Evolutionary conservation across 371 early-diverging fungal species (phyloP).

Genomic region (Circinella umbellata): DNA sequence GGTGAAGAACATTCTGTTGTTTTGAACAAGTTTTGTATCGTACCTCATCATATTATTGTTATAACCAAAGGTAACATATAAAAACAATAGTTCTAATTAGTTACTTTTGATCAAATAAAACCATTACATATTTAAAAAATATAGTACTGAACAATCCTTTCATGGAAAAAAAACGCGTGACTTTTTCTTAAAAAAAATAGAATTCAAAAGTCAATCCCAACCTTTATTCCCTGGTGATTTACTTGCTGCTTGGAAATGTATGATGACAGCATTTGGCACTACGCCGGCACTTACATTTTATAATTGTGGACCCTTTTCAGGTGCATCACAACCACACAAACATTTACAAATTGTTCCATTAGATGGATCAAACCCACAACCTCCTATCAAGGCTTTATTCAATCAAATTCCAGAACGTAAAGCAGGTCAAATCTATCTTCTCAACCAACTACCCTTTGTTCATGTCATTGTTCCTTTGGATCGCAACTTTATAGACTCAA

Average conservation of each 20-base stretch:
- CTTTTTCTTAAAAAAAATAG: slow-evolving; percentile 37
- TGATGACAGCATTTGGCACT: slow-evolving; percentile 45
- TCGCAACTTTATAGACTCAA: slow-evolving; percentile 29
- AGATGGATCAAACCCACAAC: slow-evolving; percentile 32
- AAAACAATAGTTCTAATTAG: background rate
- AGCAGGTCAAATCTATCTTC: slow-evolving; percentile 52
- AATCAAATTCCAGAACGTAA: slow-evolving; percentile 50
- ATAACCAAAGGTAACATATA: slow-evolving; percentile 69
- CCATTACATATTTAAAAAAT: no score
- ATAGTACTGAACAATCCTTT: no score
- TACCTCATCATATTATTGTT: slow-evolving; percentile 69
- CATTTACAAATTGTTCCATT: slow-evolving; percentile 76
- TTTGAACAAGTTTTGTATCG: slow-evolving; percentile 79
- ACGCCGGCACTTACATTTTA: slow-evolving; percentile 64
- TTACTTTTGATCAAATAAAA: no score
- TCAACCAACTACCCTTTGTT: slow-evolving; percentile 47
- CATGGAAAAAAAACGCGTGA: no score
- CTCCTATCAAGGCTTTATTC: slow-evolving; percentile 57
- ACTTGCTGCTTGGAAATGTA: slow-evolving; percentile 53
- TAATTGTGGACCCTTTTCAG: slow-evolving; percentile 75
- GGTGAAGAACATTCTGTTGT: slow-evolving; percentile 60
- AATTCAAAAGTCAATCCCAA: slow-evolving; percentile 66
- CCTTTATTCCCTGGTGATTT: slow-evolving; percentile 68
- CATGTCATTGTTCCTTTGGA: slow-evolving; percentile 52
- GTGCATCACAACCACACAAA: slow-evolving; percentile 77